phyloP scores from a whole-genome alignment of 202 grass and related monocot species.

The Dendrocalamus latiflorus region DNA sequence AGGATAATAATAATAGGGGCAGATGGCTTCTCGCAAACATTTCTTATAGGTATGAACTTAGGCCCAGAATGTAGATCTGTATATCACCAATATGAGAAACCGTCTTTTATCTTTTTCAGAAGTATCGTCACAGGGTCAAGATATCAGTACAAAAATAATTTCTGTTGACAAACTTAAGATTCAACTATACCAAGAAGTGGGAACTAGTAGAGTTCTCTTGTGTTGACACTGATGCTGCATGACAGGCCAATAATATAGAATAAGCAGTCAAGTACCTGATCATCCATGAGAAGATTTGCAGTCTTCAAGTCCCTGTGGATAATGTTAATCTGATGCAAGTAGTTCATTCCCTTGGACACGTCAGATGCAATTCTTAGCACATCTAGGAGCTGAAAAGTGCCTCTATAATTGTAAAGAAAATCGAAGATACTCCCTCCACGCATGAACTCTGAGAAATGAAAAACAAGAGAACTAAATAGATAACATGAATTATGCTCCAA shows the following conservation, averaged over 20 bases:
- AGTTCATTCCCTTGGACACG: too few relatives aligned
- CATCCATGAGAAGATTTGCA: too few relatives aligned
- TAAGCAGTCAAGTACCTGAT: too few relatives aligned
- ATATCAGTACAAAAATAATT: neutral
- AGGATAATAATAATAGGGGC: too few relatives aligned
- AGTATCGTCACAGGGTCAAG: neutral
- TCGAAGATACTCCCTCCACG: conserved; percentile 75
- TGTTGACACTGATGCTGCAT: too few relatives aligned
- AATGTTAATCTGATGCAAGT: too few relatives aligned
- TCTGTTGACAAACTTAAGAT: neutral
- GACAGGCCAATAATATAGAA: too few relatives aligned
- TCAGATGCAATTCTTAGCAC: neutral
- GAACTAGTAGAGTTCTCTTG: neutral
- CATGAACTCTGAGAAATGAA: conserved; percentile 75
- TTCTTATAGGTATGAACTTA: neutral
- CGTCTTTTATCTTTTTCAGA: neutral
- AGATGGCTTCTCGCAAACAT: neutral
- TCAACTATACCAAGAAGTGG: neutral
- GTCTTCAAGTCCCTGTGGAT: too few relatives aligned
- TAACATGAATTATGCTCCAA: neutral
- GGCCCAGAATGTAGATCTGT: neutral
- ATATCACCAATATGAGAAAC: neutral
- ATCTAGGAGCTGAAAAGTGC: conserved; percentile 50
- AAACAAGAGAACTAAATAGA: conserved; percentile 25
- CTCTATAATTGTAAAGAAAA: conserved; percentile 69